Percentiles rank a stretch among this genome's conserved stretches.
These are phyloP conservation scores for Botryotinia narcissicola DNA, from an alignment of 2,329 filamentous ascomycete genomes.

Conservation along the genomic window DNA sequence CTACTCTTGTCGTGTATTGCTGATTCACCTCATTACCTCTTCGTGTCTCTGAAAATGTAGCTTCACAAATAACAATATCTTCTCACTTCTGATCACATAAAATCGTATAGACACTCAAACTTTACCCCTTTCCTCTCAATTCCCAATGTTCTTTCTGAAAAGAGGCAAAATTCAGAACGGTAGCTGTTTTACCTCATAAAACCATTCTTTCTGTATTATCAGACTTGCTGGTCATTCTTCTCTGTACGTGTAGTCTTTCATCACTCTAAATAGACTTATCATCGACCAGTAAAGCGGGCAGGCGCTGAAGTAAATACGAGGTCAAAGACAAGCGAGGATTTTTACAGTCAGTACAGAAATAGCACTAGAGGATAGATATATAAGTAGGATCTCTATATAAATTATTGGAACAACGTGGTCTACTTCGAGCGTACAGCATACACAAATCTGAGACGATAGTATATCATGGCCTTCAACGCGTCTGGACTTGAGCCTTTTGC, in stretches of 20 bases:
- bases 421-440: not conserved
- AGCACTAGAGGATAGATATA: not conserved
- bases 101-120: not conserved
- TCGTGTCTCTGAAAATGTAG: accelerated
- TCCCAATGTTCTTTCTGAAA: accelerated
- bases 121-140: not conserved
- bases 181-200: not conserved
- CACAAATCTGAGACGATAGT: too few species aligned
- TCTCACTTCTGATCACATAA: not conserved
- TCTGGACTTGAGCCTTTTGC: not conserved
- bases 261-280: not conserved
- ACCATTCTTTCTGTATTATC: accelerated
- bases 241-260: not conserved
- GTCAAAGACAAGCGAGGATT: not conserved
- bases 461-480: not conserved
- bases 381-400: not conserved
- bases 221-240: not conserved
- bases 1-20: not conserved
- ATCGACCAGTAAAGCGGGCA: not conserved
- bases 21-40: not conserved
- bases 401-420: not conserved
- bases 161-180: not conserved
- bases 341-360: not conserved
- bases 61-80: not conserved
- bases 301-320: not conserved